A percentile compares a stretch with the other conserved stretches of the same genome.
Evolutionary conservation across 345 rosid genomes (phyloP).

Genomic region (Carallia pectinifolia): DNA sequence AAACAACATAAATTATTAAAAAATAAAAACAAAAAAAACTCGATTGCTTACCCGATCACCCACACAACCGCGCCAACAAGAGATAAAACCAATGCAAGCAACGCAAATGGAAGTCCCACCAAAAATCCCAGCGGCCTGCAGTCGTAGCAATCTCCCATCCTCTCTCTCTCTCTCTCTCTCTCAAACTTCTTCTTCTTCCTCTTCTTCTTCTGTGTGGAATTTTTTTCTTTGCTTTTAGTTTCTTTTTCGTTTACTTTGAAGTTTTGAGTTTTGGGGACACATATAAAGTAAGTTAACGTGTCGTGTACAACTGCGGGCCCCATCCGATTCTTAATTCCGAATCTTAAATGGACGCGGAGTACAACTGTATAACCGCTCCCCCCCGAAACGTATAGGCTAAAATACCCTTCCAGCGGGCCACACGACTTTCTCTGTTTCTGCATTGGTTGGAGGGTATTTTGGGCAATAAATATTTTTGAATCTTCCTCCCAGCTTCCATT

Average conservation of each 20-base stretch:
- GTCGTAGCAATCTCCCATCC: slow-evolving; percentile 53
- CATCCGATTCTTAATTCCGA: too few species aligned
- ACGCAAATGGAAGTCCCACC: slow-evolving; percentile 74
- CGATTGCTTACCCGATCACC: slow-evolving; percentile 60
- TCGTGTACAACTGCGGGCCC: too few species aligned
- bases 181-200: not conserved
- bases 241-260: not conserved
- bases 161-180: not conserved
- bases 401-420: not conserved
- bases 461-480: not conserved
- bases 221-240: too few species aligned
- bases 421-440: not conserved
- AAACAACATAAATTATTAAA: too few species aligned
- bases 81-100: slow-evolving; percentile 59
- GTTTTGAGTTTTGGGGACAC: not conserved
- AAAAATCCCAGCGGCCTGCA: slow-evolving; percentile 77
- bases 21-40: too few species aligned
- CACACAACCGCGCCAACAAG: slow-evolving; percentile 68
- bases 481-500: slow-evolving; percentile 1
- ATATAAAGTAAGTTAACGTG: too few species aligned
- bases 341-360: too few species aligned
- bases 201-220: too few species aligned
- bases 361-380: too few species aligned
- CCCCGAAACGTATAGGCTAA: not conserved
- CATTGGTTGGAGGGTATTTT: not conserved